These are phyloP conservation scores for Lasiodiplodia hormozganensis DNA, from an alignment of 2,329 filamentous ascomycete genomes.

Conservation along the genomic window DNA sequence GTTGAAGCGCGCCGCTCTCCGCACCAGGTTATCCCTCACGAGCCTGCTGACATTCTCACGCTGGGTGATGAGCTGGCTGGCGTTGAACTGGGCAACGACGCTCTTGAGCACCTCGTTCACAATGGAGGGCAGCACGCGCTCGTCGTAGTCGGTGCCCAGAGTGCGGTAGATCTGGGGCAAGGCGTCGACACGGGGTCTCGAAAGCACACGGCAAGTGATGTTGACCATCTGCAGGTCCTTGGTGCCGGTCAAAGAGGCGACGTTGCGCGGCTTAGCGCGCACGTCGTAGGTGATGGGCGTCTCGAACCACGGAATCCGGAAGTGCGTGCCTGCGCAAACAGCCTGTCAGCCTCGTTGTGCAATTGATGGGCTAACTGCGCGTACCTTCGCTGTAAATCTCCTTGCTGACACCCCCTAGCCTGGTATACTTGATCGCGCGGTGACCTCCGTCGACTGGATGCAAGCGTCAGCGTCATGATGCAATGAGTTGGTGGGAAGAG, in stretches of 20 bases:
- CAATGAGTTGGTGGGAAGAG: conserved; percentile 31
- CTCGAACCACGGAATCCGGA: conserved; percentile 96
- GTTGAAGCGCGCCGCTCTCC: conserved; percentile 93
- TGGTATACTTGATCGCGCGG: conserved; percentile 97
- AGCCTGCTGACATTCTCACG: conserved; percentile 93
- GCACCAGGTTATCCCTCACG: conserved; percentile 90
- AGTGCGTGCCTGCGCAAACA: conserved; percentile 74
- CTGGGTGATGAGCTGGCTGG: conserved; percentile 97
- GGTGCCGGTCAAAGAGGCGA: conserved; percentile 95
- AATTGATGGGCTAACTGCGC: background rate
- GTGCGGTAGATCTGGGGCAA: conserved; percentile 98
- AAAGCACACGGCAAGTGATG: conserved; percentile 99
- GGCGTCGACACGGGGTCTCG: conserved; percentile 83
- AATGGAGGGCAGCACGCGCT: conserved; percentile 96
- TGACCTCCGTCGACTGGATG: conserved; percentile 89
- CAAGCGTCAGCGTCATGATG: conserved; percentile 3
- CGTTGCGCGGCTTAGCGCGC: conserved; percentile 94
- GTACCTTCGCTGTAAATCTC: conserved; percentile 95
- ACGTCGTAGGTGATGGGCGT: conserved; percentile 97
- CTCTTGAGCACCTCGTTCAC: conserved; percentile 99
- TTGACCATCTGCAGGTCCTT: conserved; percentile 99
- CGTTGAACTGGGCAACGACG: conserved; percentile 98
- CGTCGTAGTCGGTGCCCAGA: conserved; percentile 93
- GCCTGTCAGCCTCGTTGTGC: background rate
- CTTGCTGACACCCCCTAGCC: conserved; percentile 89